A percentile compares a stretch with the other conserved stretches of the same genome.
Evolutionary conservation across 2,329 filamentous ascomycete species (phyloP).

Genomic region (Cladosporium velox): DNA sequence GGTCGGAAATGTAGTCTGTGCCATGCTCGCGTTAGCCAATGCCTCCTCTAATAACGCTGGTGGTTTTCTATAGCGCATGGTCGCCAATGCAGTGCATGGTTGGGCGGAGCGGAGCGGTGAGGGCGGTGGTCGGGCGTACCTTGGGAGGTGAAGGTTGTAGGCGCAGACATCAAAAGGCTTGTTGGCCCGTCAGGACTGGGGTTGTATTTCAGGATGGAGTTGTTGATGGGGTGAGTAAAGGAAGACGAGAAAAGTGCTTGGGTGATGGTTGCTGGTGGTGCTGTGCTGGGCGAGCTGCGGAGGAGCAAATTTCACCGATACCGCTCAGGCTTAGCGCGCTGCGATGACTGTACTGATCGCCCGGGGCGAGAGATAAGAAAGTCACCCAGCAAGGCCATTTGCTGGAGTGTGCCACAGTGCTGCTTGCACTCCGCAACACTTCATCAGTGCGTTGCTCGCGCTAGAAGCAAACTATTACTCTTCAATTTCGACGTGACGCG

Average conservation of each 20-base stretch:
- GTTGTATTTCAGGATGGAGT: background rate
- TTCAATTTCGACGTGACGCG: background rate
- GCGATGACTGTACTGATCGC: slow-evolving; percentile 12
- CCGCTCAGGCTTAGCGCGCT: slow-evolving; percentile 8
- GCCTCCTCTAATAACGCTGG: background rate
- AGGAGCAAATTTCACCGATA: slow-evolving; percentile 17
- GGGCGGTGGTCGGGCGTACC: slow-evolving; percentile 42
- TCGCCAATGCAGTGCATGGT: slow-evolving; percentile 30
- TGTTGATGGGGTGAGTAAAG: background rate
- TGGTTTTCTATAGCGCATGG: slow-evolving; percentile 29
- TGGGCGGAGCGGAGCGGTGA: slow-evolving; percentile 19
- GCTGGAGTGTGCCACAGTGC: background rate
- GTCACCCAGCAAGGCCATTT: background rate
- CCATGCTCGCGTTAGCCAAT: slow-evolving; percentile 17
- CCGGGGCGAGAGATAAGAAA: slow-evolving; percentile 10
- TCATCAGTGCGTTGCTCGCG: background rate
- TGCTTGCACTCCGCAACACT: background rate
- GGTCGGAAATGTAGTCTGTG: slow-evolving; percentile 68
- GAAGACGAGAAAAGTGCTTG: background rate
- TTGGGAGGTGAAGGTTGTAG: slow-evolving; percentile 55
- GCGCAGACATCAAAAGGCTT: slow-evolving; percentile 49
- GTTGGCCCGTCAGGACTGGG: slow-evolving; percentile 26
- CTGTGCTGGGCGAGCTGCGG: slow-evolving; percentile 3
- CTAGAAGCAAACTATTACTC: slow-evolving; percentile 4
- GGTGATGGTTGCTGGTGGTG: background rate